Evolutionary conservation across 2,329 filamentous ascomycete genomes (phyloP).

Genomic region (Xylaria sp.): DNA sequence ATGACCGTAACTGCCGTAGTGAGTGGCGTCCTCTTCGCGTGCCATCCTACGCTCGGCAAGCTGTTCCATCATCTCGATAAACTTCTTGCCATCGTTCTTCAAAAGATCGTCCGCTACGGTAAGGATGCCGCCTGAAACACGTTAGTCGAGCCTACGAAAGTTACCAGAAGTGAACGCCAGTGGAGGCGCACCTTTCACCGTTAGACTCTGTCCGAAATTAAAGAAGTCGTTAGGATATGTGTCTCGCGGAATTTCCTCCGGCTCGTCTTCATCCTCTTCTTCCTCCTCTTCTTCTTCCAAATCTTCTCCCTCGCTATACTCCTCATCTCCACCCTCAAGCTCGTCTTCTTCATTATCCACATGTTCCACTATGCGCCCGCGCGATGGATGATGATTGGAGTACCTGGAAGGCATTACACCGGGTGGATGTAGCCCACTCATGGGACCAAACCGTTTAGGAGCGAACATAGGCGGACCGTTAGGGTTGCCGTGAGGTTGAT

Average conservation of each 20-base stretch:
- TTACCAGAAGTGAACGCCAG: conserved; percentile 35
- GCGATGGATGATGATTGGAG: conserved; percentile 74
- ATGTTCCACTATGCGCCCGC: conserved; percentile 77
- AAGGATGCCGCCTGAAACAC: conserved; percentile 85
- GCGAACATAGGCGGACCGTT: conserved; percentile 76
- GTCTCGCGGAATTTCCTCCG: conserved; percentile 65
- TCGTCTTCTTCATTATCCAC: conserved; percentile 66
- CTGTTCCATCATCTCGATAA: conserved; percentile 99
- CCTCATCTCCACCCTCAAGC: conserved; percentile 62
- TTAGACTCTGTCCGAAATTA: conserved; percentile 96
- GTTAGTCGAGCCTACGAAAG: conserved; percentile 47
- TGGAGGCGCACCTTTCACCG: conserved; percentile 77
- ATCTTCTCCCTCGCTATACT: conserved; percentile 60
- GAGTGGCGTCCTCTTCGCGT: conserved; percentile 87
- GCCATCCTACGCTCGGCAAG: conserved; percentile 97
- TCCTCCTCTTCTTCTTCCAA: conserved; percentile 62
- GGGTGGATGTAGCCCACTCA: conserved; percentile 64
- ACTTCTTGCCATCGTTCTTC: conserved; percentile 99
- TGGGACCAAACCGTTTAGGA: conserved; percentile 70
- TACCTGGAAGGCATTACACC: conserved; percentile 68
- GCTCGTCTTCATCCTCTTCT: conserved; percentile 63
- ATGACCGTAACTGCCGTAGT: conserved; percentile 68
- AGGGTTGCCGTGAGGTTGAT: conserved; percentile 74
- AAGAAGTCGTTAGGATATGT: conserved; percentile 86
- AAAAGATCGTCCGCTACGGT: conserved; percentile 98